A percentile compares a stretch with the other conserved stretches of the same genome.
These are phyloP conservation scores for Botrytis pseudocinerea DNA, from an alignment of 2,329 filamentous ascomycete species.

Conservation along the genomic window DNA sequence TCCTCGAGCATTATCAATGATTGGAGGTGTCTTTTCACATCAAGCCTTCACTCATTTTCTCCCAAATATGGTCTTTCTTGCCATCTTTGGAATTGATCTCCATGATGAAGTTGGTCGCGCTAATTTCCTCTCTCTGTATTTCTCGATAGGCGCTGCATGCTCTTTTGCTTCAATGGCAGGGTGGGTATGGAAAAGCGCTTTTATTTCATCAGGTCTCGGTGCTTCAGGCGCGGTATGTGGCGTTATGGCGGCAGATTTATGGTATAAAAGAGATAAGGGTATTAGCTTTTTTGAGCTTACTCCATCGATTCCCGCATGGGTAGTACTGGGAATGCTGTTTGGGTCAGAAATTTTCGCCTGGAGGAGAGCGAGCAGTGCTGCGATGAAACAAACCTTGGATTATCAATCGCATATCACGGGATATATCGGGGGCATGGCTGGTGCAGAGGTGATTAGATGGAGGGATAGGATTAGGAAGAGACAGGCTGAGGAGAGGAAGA, in stretches of 20 bases:
- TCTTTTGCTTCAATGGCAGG: constrained; percentile 57
- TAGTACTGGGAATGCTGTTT: constrained; percentile 53
- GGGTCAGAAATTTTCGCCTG: constrained; percentile 52
- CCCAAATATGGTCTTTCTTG: constrained; percentile 65
- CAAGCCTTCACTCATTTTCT: constrained; percentile 59
- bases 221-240: constrained; percentile 66
- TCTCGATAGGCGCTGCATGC: constrained; percentile 58
- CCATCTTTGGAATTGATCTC: constrained; percentile 64
- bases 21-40: constrained; percentile 71
- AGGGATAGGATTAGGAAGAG: constrained; percentile 32
- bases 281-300: constrained; percentile 57
- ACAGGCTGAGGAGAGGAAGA: constrained; percentile 32
- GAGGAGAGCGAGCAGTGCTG: constrained; percentile 34
- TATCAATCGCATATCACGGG: constrained; percentile 45
- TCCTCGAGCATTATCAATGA: constrained; percentile 60
- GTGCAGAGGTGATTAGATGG: constrained; percentile 34
- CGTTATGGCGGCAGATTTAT: constrained; percentile 61
- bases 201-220: constrained; percentile 57
- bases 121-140: constrained; percentile 67
- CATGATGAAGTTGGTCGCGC: constrained; percentile 71
- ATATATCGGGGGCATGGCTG: constrained; percentile 38
- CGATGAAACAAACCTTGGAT: constrained; percentile 38
- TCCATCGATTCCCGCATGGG: constrained; percentile 57
- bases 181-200: constrained; percentile 44
- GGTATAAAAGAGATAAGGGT: constrained; percentile 56